Evolutionary conservation across 352 stramenopile species (phyloP).

Genomic region (Poterioochromonas sp.): DNA sequence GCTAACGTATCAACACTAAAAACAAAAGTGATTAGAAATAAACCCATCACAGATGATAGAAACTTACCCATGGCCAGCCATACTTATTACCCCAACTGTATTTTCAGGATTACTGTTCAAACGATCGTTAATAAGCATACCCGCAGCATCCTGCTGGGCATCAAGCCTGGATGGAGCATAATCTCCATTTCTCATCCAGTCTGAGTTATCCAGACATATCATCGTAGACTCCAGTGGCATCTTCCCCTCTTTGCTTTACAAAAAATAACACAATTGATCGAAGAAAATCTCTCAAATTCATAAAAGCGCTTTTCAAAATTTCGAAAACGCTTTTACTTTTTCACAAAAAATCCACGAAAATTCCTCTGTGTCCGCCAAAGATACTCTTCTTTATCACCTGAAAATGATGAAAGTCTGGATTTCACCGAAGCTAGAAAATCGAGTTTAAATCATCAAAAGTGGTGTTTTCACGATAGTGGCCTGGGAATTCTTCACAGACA

Average conservation of each 20-base stretch:
- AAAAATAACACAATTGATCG: background rate
- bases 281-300: background rate
- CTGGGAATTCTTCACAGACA: no score
- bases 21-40: background rate
- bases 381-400: no score
- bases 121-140: constrained; percentile 91
- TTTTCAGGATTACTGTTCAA: constrained; percentile 95
- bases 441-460: no score
- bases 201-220: constrained; percentile 47
- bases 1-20: constrained; percentile 80
- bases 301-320: background rate
- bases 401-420: no score
- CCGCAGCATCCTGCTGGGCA: constrained; percentile 93
- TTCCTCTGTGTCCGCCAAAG: no score
- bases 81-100: constrained; percentile 86
- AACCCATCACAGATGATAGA: constrained; percentile 20
- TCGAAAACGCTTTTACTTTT: no score
- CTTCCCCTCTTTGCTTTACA: background rate
- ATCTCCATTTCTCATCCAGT: constrained; percentile 88
- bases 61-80: constrained; percentile 67
- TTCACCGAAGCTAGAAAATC: no score
- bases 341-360: no score
- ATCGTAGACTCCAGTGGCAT: constrained; percentile 24
- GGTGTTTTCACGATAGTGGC: no score
- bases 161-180: constrained; percentile 95